Evolutionary conservation across 2,329 filamentous ascomycete species (phyloP).

Genomic region (Venturia pyrina): DNA sequence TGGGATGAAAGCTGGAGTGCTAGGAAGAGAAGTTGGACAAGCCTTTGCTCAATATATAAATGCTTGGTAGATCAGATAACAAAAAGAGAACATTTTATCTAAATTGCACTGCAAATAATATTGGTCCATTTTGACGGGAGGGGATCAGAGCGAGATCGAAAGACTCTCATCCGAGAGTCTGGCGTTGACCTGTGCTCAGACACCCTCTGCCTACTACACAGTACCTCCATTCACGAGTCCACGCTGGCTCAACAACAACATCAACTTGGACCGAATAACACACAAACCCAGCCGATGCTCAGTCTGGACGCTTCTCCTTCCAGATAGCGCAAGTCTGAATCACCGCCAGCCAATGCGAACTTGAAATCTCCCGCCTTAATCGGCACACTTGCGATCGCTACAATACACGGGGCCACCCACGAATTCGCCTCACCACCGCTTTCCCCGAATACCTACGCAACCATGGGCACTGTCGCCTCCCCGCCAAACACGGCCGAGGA

Average conservation of each 20-base stretch:
- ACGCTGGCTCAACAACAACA: not conserved
- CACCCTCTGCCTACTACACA: not conserved
- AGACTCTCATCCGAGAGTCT: not conserved
- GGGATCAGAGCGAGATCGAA: not conserved
- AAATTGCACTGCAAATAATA: not conserved
- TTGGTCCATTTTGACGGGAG: not conserved
- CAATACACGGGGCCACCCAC: not conserved
- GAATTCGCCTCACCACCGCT: not conserved
- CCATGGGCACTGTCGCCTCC: not conserved
- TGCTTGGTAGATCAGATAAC: not conserved
- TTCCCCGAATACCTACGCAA: not conserved
- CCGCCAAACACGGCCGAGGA: not conserved
- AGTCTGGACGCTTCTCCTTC: not conserved
- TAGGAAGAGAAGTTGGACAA: not conserved
- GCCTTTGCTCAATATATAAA: not conserved
- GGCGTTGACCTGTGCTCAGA: not conserved
- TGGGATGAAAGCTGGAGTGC: not conserved
- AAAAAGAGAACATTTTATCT: not conserved
- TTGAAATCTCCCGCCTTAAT: not conserved
- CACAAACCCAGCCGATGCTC: not conserved
- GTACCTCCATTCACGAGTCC: not conserved
- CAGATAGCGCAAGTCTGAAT: not conserved
- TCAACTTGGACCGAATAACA: not conserved
- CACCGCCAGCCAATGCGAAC: not conserved
- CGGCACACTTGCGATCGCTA: not conserved